Evolutionary conservation across 495 filamentous ascomycete genomes (phyloP), one percentile per base, ranked within the genome.

Genomic region (Penicillium antarcticum): DNA sequence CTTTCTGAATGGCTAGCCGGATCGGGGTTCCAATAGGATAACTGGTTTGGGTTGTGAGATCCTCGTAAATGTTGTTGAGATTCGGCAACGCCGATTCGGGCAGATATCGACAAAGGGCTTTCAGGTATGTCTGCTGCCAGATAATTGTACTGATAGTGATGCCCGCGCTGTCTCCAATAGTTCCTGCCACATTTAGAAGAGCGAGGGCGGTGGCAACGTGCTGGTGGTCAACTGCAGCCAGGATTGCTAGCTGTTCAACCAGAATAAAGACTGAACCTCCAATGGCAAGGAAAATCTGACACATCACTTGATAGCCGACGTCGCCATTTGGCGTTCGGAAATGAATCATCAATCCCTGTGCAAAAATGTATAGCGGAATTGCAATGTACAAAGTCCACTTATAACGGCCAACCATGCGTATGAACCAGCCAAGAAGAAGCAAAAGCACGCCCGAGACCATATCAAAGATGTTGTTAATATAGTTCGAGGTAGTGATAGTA

Each of bases 211-310:
- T 76, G 21, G 86, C 83, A 39, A 88, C 72, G 52, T 86, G 69
- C 47, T 87, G 73, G 48, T 88, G 86, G 2, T 72, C 63, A 0
- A 77, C 71, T 2, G 78, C 79, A 2, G 86, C 82, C 75, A 87
- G 78, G 61, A 80, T 77, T 2, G 83, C 81, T 29, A 87, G 78
- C 55, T 88, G 78, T 56, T 82, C 79, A 46, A 65, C 71, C 56
- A 87, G 80, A 45, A 87, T 50, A 7, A 81, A 61, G 8, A 69
- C 77, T n/a, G 79, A 74, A 5, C 81, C 83, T 21, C 73, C 70
- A 40, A 88, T 73, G 18, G 84, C 77, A 55, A 87, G 82, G 65
- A 86, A 80, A 58, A 88, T 83, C 60, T 88, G 82, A 57, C 77
- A 83, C 80, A 87, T 85, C 62, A 87, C 69, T 31, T 88, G 71